Conservation (phyloP, 108 stramenopile species). For the Nitzschia sp. region DNA sequence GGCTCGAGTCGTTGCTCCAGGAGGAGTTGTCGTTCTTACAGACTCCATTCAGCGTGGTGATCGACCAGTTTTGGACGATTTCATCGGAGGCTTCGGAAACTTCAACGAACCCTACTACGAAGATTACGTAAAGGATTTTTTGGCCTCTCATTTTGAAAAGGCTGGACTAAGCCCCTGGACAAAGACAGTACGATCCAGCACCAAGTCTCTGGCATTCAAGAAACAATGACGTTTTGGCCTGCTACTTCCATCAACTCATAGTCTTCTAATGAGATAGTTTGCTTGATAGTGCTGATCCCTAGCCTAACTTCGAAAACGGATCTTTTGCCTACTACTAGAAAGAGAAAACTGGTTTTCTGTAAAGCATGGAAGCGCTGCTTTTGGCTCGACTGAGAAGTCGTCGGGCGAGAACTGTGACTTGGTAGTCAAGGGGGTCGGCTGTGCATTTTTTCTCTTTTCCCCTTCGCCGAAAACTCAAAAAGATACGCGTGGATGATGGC, state of each 20-base stretch:
- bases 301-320: too few species aligned
- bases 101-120: conserved; percentile 54
- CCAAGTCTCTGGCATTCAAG: conserved; percentile 36
- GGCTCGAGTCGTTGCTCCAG: conserved; percentile 42
- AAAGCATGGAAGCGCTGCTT: too few species aligned
- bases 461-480: too few species aligned
- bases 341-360: too few species aligned
- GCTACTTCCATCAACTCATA: background rate
- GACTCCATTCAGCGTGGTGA: conserved; percentile 60
- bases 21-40: conserved; percentile 42
- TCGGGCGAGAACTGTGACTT: too few species aligned
- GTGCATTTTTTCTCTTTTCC: too few species aligned
- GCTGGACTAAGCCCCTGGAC: conserved; percentile 24
- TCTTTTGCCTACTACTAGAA: too few species aligned
- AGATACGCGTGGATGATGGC: too few species aligned
- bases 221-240: conserved; percentile 26
- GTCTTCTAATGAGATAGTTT: too few species aligned
- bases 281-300: too few species aligned
- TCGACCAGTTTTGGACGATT: conserved; percentile 31
- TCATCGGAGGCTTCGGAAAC: conserved; percentile 29
- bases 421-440: too few species aligned
- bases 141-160: conserved; percentile 25
- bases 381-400: too few species aligned
- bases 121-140: conserved; percentile 16
- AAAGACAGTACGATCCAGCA: conserved; percentile 29